Percentiles rank a stretch among this genome's conserved stretches.
Evolutionary conservation across 2,329 filamentous ascomycete species (phyloP).

Genomic region (Dothideomycetes sp.): DNA sequence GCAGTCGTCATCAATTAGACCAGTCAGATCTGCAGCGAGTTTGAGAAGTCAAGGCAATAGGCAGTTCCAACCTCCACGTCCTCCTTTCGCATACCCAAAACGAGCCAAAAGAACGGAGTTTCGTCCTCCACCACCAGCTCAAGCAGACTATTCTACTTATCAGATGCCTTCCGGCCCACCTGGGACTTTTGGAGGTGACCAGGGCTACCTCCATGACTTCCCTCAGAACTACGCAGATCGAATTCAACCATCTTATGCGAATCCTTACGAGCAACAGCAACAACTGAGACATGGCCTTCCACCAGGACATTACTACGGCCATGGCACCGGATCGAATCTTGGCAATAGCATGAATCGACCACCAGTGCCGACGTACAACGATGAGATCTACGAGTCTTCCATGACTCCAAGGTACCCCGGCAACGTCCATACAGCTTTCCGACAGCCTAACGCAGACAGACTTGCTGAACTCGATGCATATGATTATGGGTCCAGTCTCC

Average conservation of each 20-base stretch:
- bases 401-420: not conserved
- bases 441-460: too few species aligned
- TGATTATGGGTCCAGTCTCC: conserved; percentile 22
- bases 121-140: conserved; percentile 34
- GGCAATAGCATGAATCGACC: conserved; percentile 17
- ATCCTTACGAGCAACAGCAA: not conserved
- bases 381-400: too few species aligned
- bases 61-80: conserved; percentile 26
- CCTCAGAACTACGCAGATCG: not conserved
- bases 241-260: not conserved
- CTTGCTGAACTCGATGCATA: conserved; percentile 19
- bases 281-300: not conserved
- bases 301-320: not conserved
- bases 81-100: conserved; percentile 34
- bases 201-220: not conserved
- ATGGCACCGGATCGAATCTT: not conserved
- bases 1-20: conserved; percentile 7
- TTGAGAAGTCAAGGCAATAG: conserved; percentile 33
- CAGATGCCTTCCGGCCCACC: not conserved
- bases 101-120: conserved; percentile 34
- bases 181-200: not conserved
- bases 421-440: not conserved
- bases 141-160: conserved; percentile 29
- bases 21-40: conserved; percentile 32
- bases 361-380: conserved; percentile 23